Base-by-base conservation (phyloP, 2,329 filamentous ascomycete species). In the Orbilia quercus region DNA sequence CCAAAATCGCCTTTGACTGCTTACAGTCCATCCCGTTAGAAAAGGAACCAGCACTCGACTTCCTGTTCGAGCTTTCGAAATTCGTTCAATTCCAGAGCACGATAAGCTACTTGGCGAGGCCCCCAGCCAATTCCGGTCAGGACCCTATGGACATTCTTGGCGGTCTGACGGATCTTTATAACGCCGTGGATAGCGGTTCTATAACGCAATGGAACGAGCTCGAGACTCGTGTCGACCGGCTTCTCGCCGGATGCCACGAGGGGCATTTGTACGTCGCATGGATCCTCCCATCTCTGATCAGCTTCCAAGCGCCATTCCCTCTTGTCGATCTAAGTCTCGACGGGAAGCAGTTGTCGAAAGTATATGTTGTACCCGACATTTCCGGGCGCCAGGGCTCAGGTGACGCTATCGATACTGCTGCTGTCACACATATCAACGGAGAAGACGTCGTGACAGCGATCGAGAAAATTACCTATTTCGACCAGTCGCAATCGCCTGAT, bases 1-100 rank as follows among this genome's bases (percentile, higher is more conserved):
- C 55, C 9, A 74, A 74, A 48, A 67, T 74, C 42, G 70, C 60
- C n/a, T 66, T 62, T 28, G 70, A 74, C 50, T 74, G 70, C 38
- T 40, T 74, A 31, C 51, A 57, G 16, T 67, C 62, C 11, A 74
- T 74, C 14, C 70, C 67, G 42, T 40, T 74, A 4, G 62, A 62
- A 6, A 23, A 20, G 11, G 62, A 57, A 1, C 28, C 62, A 2
- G 48, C 55, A 1, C 20, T 63, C 14, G 54, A 57, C 9, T 74
- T 74, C 23, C n/a, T 74, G 3, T 34, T 36, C 34, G 58, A 74
- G 23, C 47, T 74, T 9, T 51, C 48, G n/a, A 74, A 74, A 23
- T 66, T 67, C n/a, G 40, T 63, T 11, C 70, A 66, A 22, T 74
- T 67, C 55, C 60, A 67, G 23, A 66, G 62, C 38, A 74, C 70